Evolutionary conservation across 2,329 filamentous ascomycete genomes (phyloP), one percentile per base, ranked within the genome.

Genomic region (Fusarium sp.): DNA sequence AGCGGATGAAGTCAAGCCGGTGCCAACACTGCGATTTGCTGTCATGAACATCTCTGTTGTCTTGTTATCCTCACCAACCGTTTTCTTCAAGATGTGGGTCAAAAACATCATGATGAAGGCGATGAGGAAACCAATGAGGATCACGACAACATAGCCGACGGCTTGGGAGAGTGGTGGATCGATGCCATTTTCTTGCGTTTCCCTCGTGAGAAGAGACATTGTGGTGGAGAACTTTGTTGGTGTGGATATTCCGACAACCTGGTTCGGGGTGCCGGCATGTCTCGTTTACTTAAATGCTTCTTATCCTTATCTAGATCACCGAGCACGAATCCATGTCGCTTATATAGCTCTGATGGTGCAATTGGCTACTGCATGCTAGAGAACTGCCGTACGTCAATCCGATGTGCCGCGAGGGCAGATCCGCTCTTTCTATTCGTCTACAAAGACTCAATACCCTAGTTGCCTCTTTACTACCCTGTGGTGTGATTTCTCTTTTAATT

Each of bases 1-100:
- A 8, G 84, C 84, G 0, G 84, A 86, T 4, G 84, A 81, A 10
- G 83, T 85, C 23, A 86, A 65, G 2, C 84, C 84, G 0, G 83
- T 84, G 2, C 82, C 79, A 1, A 87, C 83, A 10, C 77, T 80
- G 6, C 84, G 80, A 53, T 86, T 85, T 4, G 84, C 84, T 0
- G 82, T 84, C 80, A 85, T 86, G 70, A 86, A 86, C 82, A 85
- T 86, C 71, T 87, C 84, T 0, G 83, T 85, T 20, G 82, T 85
- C 22, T 78, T 77, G 54, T 85, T 86, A 47, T 86, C 83, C 62
- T 86, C 84, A 1, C 82, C 82, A 0, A 81, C 77, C 0, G 83
- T 84, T 35, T 75, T 80, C 63, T 84, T 85, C n/a, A 85, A 67
- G 4, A 83, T 54, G 9, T 77, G 78, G 0, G 82, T 84, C 1